Evolutionary conservation across 1,139 yeast species (phyloP), one percentile per base, ranked within the genome.

Genomic region (Blastobotrys buckinghamii): DNA sequence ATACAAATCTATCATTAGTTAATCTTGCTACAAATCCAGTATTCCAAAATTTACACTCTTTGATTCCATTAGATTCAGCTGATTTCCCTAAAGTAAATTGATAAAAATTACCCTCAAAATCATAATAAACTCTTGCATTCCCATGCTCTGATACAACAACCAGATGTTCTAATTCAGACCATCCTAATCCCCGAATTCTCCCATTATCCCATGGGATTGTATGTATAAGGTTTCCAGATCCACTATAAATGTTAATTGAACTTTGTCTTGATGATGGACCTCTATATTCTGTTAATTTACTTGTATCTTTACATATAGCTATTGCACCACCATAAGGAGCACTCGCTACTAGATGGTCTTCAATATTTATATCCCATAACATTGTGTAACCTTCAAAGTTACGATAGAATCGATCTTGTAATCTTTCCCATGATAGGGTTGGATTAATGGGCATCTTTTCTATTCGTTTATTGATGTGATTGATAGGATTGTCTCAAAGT

Each of bases 51-150:
- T 58, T 56, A 48, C 69, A 62, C 38, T 71, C 71, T 10, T 60
- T 62, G n/a, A 79, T 66, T 0, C 61, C 61, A 15, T 65, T 60
- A 22, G 66, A 55, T 45, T 71, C 74, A 1, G 72, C 68, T 4
- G 68, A 65, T 45, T 65, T 55, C 2, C 70, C 70, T 12, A 76
- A 53, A 42, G 67, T 59, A 47, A 68, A 76, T 41, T 82, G 87
- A 44, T 76, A 73, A 59, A 82, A 81, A 48, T 77, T 79, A 5
- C 88, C 87, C 33, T 78, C 78, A 53, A 85, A 79, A 56, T 86
- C 90, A 44, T 75, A 68, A 61, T 89, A 90, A 44, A 76, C 70
- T 52, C 96, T 70, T 38, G 77, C 78, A 34, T 72, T 71, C 1
- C 88, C 95, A 50, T 74, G 73, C 36, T 74, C 75, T 29, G 84